Percentiles rank a stretch among this genome's conserved stretches.
Conservation (phyloP, 148 eudicot species). For the Silene uniflora region DNA sequence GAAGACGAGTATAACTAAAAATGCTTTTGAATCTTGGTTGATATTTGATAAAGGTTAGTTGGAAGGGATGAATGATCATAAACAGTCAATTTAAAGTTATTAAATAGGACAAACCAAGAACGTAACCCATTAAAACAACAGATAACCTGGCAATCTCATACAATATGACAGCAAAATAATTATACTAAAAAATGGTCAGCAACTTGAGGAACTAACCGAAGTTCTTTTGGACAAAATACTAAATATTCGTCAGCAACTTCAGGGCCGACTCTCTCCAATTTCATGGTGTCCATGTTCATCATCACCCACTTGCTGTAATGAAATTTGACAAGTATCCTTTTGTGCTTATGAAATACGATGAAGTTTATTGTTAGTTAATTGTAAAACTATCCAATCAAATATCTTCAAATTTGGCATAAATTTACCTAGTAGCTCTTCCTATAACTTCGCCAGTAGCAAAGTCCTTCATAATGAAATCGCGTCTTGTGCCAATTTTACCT, state of each 20-base stretch:
- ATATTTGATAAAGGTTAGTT: background rate
- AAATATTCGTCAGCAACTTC: slow-evolving; percentile 68
- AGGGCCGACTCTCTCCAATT: slow-evolving; percentile 71
- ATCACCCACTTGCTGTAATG: slow-evolving; percentile 89
- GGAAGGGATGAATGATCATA: too few species aligned
- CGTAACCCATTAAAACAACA: background rate
- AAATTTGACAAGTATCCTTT: background rate
- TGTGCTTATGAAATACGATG: too few species aligned
- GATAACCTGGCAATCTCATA: background rate
- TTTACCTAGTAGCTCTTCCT: slow-evolving; percentile 91
- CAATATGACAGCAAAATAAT: background rate
- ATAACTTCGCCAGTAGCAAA: slow-evolving; percentile 75
- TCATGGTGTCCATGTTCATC: slow-evolving; percentile 94
- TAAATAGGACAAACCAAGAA: background rate
- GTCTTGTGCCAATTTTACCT: too few species aligned
- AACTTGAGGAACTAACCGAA: slow-evolving; percentile 38
- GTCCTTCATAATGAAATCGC: too few species aligned
- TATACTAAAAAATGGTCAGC: too few species aligned
- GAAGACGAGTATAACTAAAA: too few species aligned
- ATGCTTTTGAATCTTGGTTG: too few species aligned
- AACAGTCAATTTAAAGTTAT: too few species aligned
- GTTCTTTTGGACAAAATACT: slow-evolving; percentile 57
- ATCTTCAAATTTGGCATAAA: background rate
- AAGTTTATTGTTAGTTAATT: too few species aligned
- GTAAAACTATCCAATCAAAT: background rate